Evolutionary conservation across 345 rosid genomes (phyloP).

Genomic region (Pugionium cornutum): DNA sequence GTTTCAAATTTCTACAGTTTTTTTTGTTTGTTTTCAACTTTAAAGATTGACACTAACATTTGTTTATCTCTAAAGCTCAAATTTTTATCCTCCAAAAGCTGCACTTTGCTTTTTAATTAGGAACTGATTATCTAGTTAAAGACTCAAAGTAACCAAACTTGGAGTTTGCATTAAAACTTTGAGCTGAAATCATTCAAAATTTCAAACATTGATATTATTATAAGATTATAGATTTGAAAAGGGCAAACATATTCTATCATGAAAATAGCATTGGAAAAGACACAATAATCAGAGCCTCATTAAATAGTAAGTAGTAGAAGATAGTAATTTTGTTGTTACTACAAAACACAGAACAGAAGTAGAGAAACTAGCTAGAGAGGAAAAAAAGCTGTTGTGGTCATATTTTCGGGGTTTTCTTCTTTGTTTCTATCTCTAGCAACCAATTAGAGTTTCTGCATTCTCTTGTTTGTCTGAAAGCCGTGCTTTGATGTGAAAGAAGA

Average conservation of each 20-base stretch:
- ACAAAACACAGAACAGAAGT: slow-evolving; percentile 7
- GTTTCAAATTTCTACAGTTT: not conserved
- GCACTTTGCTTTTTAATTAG: not conserved
- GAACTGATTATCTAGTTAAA: not conserved
- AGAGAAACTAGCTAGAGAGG: slow-evolving; percentile 11
- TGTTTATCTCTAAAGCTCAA: not conserved
- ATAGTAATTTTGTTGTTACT: slow-evolving; percentile 27
- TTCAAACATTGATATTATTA: slow-evolving; percentile 10
- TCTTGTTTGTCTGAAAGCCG: slow-evolving; percentile 9
- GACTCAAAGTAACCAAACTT: slow-evolving; percentile 9
- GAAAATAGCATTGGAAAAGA: slow-evolving; percentile 33
- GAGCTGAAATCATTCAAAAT: slow-evolving; percentile 19
- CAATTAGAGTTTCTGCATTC: slow-evolving; percentile 10
- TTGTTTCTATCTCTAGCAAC: slow-evolving; percentile 7
- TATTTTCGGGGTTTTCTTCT: slow-evolving; percentile 17
- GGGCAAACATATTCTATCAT: not conserved
- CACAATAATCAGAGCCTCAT: slow-evolving; percentile 2
- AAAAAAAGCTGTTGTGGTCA: slow-evolving; percentile 2
- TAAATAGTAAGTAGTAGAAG: not conserved
- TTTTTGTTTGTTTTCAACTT: too few relatives aligned
- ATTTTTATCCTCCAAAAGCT: not conserved
- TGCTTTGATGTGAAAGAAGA: slow-evolving; percentile 43
- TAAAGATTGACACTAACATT: not conserved
- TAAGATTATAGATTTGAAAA: not conserved
- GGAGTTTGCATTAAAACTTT: slow-evolving; percentile 3